phyloP scores from a whole-genome alignment of 2,329 filamentous ascomycete species.

The Trichophyton schoenleinii region DNA sequence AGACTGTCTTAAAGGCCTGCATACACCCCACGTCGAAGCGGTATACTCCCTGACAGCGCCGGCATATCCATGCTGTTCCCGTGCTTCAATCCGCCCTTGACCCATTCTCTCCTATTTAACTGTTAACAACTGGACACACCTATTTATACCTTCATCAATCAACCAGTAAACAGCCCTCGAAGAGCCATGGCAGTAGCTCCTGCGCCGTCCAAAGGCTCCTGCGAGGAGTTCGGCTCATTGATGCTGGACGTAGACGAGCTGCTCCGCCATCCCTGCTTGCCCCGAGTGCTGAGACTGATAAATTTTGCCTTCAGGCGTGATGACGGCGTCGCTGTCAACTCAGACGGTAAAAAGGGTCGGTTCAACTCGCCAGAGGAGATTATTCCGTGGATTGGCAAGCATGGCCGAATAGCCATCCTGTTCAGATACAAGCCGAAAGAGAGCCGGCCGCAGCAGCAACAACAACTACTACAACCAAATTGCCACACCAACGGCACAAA shows the following conservation, averaged over 20 bases:
- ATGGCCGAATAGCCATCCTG: slow-evolving; percentile 8
- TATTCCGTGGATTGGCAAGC: neutral
- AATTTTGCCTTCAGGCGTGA: slow-evolving; percentile 4
- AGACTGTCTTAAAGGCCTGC: neutral
- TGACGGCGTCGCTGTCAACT: slow-evolving; percentile 2
- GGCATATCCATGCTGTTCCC: neutral
- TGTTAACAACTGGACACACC: no score
- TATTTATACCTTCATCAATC: neutral
- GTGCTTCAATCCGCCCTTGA: no score
- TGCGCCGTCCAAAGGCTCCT: neutral
- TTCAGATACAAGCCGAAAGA: slow-evolving; percentile 4
- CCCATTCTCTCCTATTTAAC: no score
- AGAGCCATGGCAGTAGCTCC: neutral
- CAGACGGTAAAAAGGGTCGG: slow-evolving; percentile 1
- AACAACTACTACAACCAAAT: neutral
- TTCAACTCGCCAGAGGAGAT: neutral
- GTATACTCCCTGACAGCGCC: neutral
- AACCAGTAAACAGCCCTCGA: neutral
- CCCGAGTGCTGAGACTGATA: slow-evolving; percentile 4
- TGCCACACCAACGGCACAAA: neutral
- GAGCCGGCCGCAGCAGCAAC: neutral
- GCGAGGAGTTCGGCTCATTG: slow-evolving; percentile 5
- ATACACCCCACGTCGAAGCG: neutral
- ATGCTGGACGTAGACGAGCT: slow-evolving; percentile 8
- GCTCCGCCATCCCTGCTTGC: slow-evolving; percentile 7